Percentiles rank a stretch among this genome's conserved stretches.
Conservation (phyloP, 495 filamentous ascomycete species). For the Opeltia flavorubescens region DNA sequence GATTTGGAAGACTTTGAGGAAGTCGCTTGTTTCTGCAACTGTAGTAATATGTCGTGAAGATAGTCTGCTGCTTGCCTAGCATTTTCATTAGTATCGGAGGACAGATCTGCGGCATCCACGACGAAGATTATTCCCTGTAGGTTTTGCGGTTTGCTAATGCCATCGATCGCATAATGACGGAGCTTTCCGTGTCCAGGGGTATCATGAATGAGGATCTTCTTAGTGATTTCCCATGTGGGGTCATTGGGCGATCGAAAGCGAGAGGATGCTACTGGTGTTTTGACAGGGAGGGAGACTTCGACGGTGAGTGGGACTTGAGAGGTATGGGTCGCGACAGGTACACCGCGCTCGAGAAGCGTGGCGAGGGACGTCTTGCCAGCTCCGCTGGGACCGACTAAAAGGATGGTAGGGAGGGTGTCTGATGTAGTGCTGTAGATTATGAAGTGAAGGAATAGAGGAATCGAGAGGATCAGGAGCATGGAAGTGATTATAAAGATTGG, state of each 20-base stretch:
- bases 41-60: slow-evolving; percentile 70
- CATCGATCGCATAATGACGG: slow-evolving; percentile 34
- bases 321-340: slow-evolving; percentile 48
- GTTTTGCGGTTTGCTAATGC: slow-evolving; percentile 34
- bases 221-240: slow-evolving; percentile 46
- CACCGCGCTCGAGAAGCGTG: slow-evolving; percentile 35
- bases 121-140: slow-evolving; percentile 74
- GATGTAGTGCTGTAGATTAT: slow-evolving; percentile 53
- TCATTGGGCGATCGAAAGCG: slow-evolving; percentile 59
- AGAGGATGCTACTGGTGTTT: slow-evolving; percentile 45
- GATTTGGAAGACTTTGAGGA: slow-evolving; percentile 41
- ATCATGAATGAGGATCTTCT: slow-evolving; percentile 66
- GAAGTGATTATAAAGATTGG: slow-evolving; percentile 45
- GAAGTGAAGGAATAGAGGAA: slow-evolving; percentile 67
- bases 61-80: slow-evolving; percentile 57
- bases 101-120: slow-evolving; percentile 67
- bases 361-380: slow-evolving; percentile 81
- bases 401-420: slow-evolving; percentile 60
- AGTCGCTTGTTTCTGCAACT: slow-evolving; percentile 63
- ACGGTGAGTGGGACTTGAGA: slow-evolving; percentile 63
- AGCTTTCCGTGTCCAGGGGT: slow-evolving; percentile 94
- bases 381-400: slow-evolving; percentile 72
- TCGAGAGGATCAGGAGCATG: slow-evolving; percentile 50
- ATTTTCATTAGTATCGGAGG: slow-evolving; percentile 23
- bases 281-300: slow-evolving; percentile 55